Evolutionary conservation across 805 yeast species (phyloP), one percentile per base, ranked within the genome.

Genomic region (Teunomyces barrocoloradensis): DNA sequence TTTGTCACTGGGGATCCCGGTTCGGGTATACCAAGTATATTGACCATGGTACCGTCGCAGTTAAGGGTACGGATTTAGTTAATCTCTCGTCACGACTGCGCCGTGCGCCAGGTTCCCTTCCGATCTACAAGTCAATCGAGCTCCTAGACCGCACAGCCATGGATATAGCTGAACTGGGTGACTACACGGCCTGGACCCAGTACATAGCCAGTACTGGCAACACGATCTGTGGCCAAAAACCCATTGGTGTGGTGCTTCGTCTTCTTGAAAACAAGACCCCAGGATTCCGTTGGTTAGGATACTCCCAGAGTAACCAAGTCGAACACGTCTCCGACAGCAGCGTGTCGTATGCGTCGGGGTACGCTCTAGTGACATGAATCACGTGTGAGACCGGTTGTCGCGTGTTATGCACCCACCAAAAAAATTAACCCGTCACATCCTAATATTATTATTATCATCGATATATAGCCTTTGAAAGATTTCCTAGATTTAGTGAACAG

Each of bases 151-250:
- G 68, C 35, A 53, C 63, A 29, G 98, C 87, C 0, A 87, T 89
- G 89, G 65, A 72, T 7, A 67, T 84, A 2, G 72, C 85, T 0
- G 64, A 82, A 0, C 58, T 57, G 1, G 91, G 89, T 2, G 71
- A 80, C 2, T 79, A 82, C 45, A 57, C 60, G 1, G 66, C 66
- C 6, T 94, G 96, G 89, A 75, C 73, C 44, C 63, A 74, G 23
- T 94, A 94, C 60, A 79, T 94, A 4, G 66, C 68, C 5, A 55
- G 53, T 1, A 89, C 98, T 0, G 89, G 85, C 0, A 91, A 92
- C 67, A 94, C 99, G 0, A 86, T 94, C 13, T 94, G 99, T 66
- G 99, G 99, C 0, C 87, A 90, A 49, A 83, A 81, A 50, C 97
- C 98, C 0, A 73, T 94, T 30, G 78, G 80, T 2, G 71, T 89